A percentile compares a stretch with the other conserved stretches of the same genome.
phyloP scores from a whole-genome alignment of 495 filamentous ascomycete genomes.

The Aspergillus conjunctus region DNA sequence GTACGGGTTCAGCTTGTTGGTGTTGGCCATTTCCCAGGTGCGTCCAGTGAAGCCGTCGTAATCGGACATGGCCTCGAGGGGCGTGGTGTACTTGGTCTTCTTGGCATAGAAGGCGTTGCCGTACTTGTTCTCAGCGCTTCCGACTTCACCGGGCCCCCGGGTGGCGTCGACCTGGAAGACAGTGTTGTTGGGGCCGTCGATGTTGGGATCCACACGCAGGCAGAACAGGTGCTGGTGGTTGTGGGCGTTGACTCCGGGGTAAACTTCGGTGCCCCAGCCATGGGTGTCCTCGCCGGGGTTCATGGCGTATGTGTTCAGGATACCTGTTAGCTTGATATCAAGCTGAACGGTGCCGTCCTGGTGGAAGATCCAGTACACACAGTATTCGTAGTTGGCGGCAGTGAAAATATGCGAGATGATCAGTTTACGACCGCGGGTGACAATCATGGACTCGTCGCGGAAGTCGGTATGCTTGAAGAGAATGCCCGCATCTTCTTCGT shows the following conservation, averaged over 20 bases:
- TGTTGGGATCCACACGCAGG: slow-evolving; percentile 83
- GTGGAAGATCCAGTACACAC: slow-evolving; percentile 91
- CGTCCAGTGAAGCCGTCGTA: slow-evolving; percentile 78
- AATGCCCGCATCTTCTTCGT: slow-evolving; percentile 93
- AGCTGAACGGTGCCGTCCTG: slow-evolving; percentile 93
- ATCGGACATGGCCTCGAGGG: slow-evolving; percentile 72
- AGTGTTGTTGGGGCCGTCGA: slow-evolving; percentile 86
- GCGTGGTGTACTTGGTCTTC: slow-evolving; percentile 77
- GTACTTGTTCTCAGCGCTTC: slow-evolving; percentile 81
- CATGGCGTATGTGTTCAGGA: slow-evolving; percentile 91
- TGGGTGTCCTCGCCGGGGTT: slow-evolving; percentile 79
- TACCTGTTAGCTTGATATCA: slow-evolving; percentile 94
- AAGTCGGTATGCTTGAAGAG: slow-evolving; percentile 97
- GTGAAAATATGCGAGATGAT: slow-evolving; percentile 94
- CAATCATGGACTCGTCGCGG: slow-evolving; percentile 83
- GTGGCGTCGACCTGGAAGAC: slow-evolving; percentile 80
- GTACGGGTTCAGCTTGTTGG: slow-evolving; percentile 79
- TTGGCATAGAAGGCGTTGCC: slow-evolving; percentile 95
- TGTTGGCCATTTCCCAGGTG: slow-evolving; percentile 92
- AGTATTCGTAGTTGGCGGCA: slow-evolving; percentile 97
- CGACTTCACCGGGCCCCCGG: slow-evolving; percentile 66
- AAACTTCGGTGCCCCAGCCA: slow-evolving; percentile 93
- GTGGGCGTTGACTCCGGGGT: slow-evolving; percentile 75
- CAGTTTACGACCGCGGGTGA: slow-evolving; percentile 85
- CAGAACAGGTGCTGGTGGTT: slow-evolving; percentile 98